Evolutionary conservation across 177 flowering plant genomes (phyloP).

Genomic region (Vitis hybrid): DNA sequence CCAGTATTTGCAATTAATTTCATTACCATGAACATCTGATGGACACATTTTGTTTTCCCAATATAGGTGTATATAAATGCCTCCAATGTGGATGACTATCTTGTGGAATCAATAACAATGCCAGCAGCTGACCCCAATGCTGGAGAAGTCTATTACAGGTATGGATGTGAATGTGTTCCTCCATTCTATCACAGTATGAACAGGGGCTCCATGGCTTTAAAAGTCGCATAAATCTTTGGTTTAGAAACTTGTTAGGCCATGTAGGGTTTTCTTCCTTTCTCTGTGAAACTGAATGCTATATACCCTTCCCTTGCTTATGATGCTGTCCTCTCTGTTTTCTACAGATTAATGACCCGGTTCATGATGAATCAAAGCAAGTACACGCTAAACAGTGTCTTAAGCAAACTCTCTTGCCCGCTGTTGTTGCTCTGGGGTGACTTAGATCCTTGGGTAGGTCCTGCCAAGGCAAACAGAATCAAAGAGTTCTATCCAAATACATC

Average conservation of each 20-base stretch:
- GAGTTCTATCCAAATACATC: slow-evolving; percentile 82
- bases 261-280: too few relatives aligned
- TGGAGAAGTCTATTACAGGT: slow-evolving; percentile 98
- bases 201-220: too few relatives aligned
- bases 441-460: slow-evolving; percentile 98
- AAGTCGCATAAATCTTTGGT: too few relatives aligned
- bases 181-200: neutral
- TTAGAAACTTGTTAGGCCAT: too few relatives aligned
- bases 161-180: neutral
- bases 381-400: slow-evolving; percentile 68
- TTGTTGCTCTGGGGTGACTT: slow-evolving; percentile 93
- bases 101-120: slow-evolving; percentile 74
- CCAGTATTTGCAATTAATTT: neutral
- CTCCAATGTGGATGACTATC: slow-evolving; percentile 93
- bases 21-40: neutral
- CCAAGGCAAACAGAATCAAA: slow-evolving; percentile 80
- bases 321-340: slow-evolving; percentile 7
- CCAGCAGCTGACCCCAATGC: slow-evolving; percentile 96
- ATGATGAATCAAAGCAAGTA: slow-evolving; percentile 75
- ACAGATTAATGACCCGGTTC: slow-evolving; percentile 89
- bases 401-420: slow-evolving; percentile 77
- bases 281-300: too few relatives aligned
- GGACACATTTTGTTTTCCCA: neutral
- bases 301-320: neutral
- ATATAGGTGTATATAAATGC: slow-evolving; percentile 76